Base-by-base conservation (phyloP, 345 rosid genomes). In the Boechera retrofracta region DNA sequence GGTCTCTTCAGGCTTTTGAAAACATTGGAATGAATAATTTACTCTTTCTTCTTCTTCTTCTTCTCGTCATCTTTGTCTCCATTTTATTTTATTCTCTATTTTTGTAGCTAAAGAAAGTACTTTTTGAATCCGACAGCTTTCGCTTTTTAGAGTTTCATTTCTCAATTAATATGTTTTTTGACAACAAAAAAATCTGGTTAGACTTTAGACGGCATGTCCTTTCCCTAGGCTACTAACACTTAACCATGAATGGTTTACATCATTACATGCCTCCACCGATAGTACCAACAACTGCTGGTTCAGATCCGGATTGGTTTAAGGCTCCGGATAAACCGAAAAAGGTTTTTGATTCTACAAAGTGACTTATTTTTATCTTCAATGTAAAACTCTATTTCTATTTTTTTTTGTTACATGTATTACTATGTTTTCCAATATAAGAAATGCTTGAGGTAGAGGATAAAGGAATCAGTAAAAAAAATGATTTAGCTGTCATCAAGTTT, bases 1-100 rank as follows among this genome's bases (percentile, higher is more conserved):
- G 86, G 89, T 24, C 82, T 95, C 32, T 95, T 95, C 83, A 89
- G 97, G 90, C 92, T 89, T 58, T 88, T 91, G 33, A 91, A 86
- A 81, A 49, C 85, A 44, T 80, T 91, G 81, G 97, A 87, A 72
- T 91, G 84, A 82, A 65, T 42, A 44, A 35, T 63, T 15, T 18
- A 15, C 70, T 62, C 61, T 32, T 26, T 48, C 55, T 41, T 53
- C 26, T 29, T 58, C 41, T 62, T 61, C 24, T 26, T 48, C 54
- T 51, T 52, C n/a, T 28, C 41, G 9, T 45, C 58, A 44, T 65
- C 67, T 67, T 65, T 29, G 6, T 66, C 49, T 57, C 66, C 64
- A 10, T 38, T 63, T 29, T 21, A 56, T 36, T 49, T 7, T 66
- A 8, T 39, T 60, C 24, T 38, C 28, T 58, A 11, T 56, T 24